Conservation (phyloP, 1,284 basidiomycete genomes). For the Pseudozyma sp. region DNA sequence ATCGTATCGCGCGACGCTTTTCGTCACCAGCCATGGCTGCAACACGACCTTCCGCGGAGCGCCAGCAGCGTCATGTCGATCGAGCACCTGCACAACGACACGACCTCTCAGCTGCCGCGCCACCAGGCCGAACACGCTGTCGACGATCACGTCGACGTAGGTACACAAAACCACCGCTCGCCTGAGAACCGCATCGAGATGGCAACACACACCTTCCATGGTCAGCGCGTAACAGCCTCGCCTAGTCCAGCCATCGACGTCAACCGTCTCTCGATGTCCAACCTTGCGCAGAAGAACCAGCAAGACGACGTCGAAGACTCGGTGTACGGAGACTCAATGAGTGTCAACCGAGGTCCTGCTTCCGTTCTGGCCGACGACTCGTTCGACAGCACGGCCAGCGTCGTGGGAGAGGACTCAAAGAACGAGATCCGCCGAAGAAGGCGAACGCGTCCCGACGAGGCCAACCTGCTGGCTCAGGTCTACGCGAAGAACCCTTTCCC, state of each 20-base stretch:
- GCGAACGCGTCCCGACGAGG: conserved; percentile 60
- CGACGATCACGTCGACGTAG: conserved; percentile 1
- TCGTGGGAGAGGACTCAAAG: conserved; percentile 35
- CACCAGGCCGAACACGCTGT: conserved; percentile 3
- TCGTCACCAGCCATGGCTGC: conserved; percentile 36
- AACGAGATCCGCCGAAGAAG: conserved; percentile 51
- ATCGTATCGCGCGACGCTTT: conserved; percentile 45
- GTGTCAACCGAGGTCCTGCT: conserved; percentile 11
- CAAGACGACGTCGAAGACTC: conserved; percentile 19
- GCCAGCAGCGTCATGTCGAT: conserved; percentile 30
- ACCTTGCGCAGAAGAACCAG: conserved; percentile 39
- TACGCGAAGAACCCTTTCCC: conserved; percentile 64
- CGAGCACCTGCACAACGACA: conserved; percentile 31
- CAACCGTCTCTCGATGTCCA: conserved; percentile 35
- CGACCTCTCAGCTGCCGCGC: conserved; percentile 6
- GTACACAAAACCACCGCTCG: background rate
- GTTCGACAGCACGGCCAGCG: conserved; percentile 37
- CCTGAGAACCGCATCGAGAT: conserved; percentile 5
- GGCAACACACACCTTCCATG: background rate
- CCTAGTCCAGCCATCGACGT: conserved; percentile 37
- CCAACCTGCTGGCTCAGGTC: conserved; percentile 55
- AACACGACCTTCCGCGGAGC: conserved; percentile 10
- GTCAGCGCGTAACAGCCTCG: conserved; percentile 12
- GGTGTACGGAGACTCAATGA: conserved; percentile 5
- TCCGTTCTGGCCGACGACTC: conserved; percentile 44